A percentile compares a stretch with the other conserved stretches of the same genome.
Evolutionary conservation across 441 rosid species (phyloP).

Genomic region (Dalechampia spathulata): DNA sequence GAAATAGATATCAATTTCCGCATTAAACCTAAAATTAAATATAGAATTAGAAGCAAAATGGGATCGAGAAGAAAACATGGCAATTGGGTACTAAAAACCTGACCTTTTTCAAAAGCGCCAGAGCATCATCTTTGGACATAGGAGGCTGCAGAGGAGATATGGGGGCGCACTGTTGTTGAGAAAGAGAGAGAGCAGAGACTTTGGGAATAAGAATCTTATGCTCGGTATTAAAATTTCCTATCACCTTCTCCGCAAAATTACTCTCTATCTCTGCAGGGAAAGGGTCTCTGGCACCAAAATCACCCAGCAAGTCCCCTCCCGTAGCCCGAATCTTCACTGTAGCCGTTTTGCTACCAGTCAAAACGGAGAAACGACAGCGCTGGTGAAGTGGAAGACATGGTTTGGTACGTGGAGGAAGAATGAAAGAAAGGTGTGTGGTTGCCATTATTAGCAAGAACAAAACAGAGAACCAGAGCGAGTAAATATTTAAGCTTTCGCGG

Average conservation of each 20-base stretch:
- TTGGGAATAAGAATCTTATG: slow-evolving; percentile 79
- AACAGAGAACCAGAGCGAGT: not conserved
- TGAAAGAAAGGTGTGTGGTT: slow-evolving; percentile 18
- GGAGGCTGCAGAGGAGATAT: slow-evolving; percentile 62
- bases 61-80: not conserved
- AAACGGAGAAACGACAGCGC: slow-evolving; percentile 2
- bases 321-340: slow-evolving; percentile 22
- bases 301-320: slow-evolving; percentile 55
- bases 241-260: slow-evolving; percentile 68
- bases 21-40: too few species aligned
- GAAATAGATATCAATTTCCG: too few species aligned
- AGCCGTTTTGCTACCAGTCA: slow-evolving; percentile 8
- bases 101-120: slow-evolving; percentile 62
- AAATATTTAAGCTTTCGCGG: too few species aligned
- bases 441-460: slow-evolving; percentile 20
- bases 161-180: slow-evolving; percentile 53
- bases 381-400: slow-evolving; percentile 11
- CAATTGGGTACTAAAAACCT: slow-evolving; percentile 3
- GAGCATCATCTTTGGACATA: slow-evolving; percentile 52
- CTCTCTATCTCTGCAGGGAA: slow-evolving; percentile 82
- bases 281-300: slow-evolving; percentile 87
- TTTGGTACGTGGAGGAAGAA: slow-evolving; percentile 15
- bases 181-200: slow-evolving; percentile 65
- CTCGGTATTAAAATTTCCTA: slow-evolving; percentile 58
- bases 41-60: not conserved